Evolutionary conservation across 140 eudicot genomes (phyloP), one percentile per base, ranked within the genome.

Genomic region (Oenanthe javanica): DNA sequence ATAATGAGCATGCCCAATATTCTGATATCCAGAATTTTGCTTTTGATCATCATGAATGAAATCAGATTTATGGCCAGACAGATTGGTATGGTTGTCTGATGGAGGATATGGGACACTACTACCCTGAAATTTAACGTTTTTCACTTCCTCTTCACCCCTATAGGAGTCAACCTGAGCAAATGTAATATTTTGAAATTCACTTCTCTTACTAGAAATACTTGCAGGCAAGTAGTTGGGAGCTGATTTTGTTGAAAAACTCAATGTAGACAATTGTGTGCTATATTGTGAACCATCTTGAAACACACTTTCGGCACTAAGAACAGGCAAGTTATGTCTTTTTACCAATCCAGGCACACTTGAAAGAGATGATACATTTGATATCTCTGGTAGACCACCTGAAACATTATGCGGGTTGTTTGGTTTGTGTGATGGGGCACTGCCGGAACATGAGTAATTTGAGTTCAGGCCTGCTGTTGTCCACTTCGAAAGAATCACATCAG

Each of bases 121-220:
- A 50, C 84, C 81, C 75, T 84, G 87, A 81, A 80, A 85, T 64
- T 84, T n/a, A 77, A 82, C 82, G 36, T 83, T 78, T 77, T 84
- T 89, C 9, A 76, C 47, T 25, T 73, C 73, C 67, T 55, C 86
- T 18, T 82, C 78, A 45, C 80, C 40, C 16, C 76, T 82, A 77
- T 49, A 47, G 77, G 52, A 47, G 77, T 79, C 84, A 79, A 50
- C 31, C 36, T 82, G 79, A 38, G 72, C 55, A 31, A 72, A 67
- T 31, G 80, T 81, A 47, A 80, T 72, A 55, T 87, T 86, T 84
- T 70, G 81, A 85, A 84, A 70, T 77, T 66, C 81, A 80, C 69
- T 72, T 70, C 63, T 18, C 50, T 38, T 11, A 54, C 19, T 59
- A 54, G 74, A 78, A n/a, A 72, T 43, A 76, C 40, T 54, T 4